Base-by-base conservation (phyloP, 306 rosid genomes). In the Fagus crenata region DNA sequence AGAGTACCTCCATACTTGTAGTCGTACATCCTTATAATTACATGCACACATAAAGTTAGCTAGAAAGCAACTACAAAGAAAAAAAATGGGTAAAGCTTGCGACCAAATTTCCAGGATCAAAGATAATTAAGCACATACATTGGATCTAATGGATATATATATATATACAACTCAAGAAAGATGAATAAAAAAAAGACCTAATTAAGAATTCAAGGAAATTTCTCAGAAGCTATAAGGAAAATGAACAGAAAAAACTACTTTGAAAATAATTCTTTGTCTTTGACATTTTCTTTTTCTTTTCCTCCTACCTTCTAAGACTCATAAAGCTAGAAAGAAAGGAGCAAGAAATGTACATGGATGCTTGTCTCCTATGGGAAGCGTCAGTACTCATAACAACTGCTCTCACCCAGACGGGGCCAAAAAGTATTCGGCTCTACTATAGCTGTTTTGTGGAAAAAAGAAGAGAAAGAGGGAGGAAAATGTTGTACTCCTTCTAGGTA, bases 361-460 rank as follows among this genome's bases (percentile, higher is more conserved):
- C 32, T 39, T 67, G 32, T 67, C 51, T 67, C 31, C 49, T 37
- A 0, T 39, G 33, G 33, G 71, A 39, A 67, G 71, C 71, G 17
- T 17, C 49, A 22, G 28, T 22, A 39, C 71, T 67, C 71, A 67
- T 67, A 14, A 49, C 46, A 17, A 32, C 71, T 7, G 17, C 49
- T 67, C 51, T 67, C 49, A 15, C 71, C 51, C 13, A 67, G 71
- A 67, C 39, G 7, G 71, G 9, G 33, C 71, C 43, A 7, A 67
- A n/a, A 67, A n/a, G 9, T 67, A 67, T 39, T 67, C 3, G 17
- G 18, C 13, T 17, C 1, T 8, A 46, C 51, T 46, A 46, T 46
- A 2, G 51, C 51, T 46, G 14, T 2, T 17, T 39, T 39, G 71
- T 67, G 71, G 51, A 39, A 67, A 35, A 67, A 39, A 4, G 14